Conservation (phyloP, 2,329 filamentous ascomycete genomes). For the Clarireedia hainanense region DNA sequence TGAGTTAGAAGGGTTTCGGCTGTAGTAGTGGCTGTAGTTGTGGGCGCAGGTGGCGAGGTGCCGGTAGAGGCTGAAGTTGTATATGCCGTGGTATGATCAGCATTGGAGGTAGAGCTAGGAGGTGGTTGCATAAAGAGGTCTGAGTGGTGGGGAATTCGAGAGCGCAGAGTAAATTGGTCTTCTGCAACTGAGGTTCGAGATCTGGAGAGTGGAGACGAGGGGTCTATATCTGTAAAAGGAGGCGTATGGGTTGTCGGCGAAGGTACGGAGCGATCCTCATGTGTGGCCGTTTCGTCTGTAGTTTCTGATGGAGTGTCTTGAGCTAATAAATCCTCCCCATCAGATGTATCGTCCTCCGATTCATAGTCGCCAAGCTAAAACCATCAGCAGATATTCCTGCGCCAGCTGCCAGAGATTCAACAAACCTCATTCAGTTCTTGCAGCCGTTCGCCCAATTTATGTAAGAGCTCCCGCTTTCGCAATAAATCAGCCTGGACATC, state of each 20-base stretch:
- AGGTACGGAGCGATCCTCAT: constrained; percentile 6
- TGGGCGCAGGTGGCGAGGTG: constrained; percentile 44
- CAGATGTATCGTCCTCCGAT: constrained; percentile 30
- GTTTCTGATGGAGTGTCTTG: constrained; percentile 43
- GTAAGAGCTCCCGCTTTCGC: constrained; percentile 57
- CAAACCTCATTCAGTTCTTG: constrained; percentile 58
- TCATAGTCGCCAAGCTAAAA: constrained; percentile 19
- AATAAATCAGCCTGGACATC: constrained; percentile 57
- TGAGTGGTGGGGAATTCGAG: constrained; percentile 13
- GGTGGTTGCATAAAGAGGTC: not conserved
- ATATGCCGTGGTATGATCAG: not conserved
- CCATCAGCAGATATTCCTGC: not conserved
- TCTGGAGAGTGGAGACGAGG: not conserved
- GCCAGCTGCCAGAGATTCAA: not conserved
- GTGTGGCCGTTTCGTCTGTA: constrained; percentile 13
- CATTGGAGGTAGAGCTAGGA: not conserved
- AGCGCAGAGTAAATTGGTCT: constrained; percentile 20
- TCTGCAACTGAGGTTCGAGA: not conserved
- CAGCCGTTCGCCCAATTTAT: constrained; percentile 57
- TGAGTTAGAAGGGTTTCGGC: constrained; percentile 68
- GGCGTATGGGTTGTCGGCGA: constrained; percentile 11
- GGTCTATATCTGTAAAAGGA: not conserved
- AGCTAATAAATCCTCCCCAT: constrained; percentile 50
- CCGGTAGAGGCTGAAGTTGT: constrained; percentile 38
- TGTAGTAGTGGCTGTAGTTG: constrained; percentile 41